Evolutionary conservation across 805 yeast genomes (phyloP), one percentile per base, ranked within the genome.

Genomic region (Kurtzmaniella cleridarum): DNA sequence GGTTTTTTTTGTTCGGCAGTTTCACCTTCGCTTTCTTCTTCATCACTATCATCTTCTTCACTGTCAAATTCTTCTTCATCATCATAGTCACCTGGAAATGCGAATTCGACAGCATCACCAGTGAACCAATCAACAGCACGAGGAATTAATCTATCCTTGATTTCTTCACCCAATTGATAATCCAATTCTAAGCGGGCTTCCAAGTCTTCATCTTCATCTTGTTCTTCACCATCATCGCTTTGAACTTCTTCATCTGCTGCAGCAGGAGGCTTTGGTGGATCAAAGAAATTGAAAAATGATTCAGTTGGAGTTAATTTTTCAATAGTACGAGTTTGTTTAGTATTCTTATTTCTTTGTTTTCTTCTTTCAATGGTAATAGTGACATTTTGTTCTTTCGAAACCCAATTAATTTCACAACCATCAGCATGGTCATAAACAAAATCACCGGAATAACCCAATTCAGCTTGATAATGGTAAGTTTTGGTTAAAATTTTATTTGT

Each of bases 111-210:
- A 17, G 98, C 98, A 48, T 88, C 88, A 35, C 98, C 98, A 8
- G 98, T 91, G 63, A 89, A 93, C 98, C 98, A 93, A 62, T 91
- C 98, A 54, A 93, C 77, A 38, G 98, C 98, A 59, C 96, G 81
- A 46, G 98, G 97, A 46, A 93, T 82, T 58, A 93, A 76, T 63
- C 93, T 85, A 63, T 93, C 98, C 71, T 93, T 93, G 60, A 93
- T 78, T 55, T 90, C 90, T 66, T 93, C 98, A 46, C 98, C 98
- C 46, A 93, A 73, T 57, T 89, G 93, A 69, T 93, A 93, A 66
- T 93, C 98, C 52, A 86, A 71, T 53, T 89, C 96, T 54, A 93
- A 74, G 57, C 87, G 78, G 41, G 79, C 82, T 62, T 89, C 96
- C 48, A 90, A 69, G 41, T 84, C 93, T 41, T 73, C 82, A 39